These are phyloP conservation scores for Straminergon stramineum DNA, from an alignment of 225 moss, liverwort and hornwort genomes.

Conservation along the genomic window DNA sequence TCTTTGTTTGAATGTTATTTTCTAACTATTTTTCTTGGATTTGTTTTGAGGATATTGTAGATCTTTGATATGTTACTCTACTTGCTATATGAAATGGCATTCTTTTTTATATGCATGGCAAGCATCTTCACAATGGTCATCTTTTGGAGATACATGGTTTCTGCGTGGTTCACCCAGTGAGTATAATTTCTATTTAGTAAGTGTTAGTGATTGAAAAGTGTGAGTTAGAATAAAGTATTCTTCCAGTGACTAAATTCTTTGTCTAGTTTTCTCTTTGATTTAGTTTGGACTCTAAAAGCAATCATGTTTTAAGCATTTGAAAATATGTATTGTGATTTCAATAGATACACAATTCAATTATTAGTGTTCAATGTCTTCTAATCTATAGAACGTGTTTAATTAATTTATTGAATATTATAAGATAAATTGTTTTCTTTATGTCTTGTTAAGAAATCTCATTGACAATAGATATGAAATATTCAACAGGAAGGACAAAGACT, in stretches of 20 bases:
- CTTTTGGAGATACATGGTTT: background rate
- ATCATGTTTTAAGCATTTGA: background rate
- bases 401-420: background rate
- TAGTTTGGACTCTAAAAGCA: background rate
- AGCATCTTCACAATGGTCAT: background rate
- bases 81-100: fast-evolving
- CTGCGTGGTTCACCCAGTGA: background rate
- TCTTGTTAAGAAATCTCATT: fast-evolving
- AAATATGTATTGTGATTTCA: background rate
- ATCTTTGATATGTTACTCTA: too few relatives aligned
- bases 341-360: background rate
- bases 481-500: background rate
- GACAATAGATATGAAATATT: background rate
- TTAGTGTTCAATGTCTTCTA: background rate
- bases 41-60: background rate
- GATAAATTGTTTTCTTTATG: background rate
- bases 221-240: background rate
- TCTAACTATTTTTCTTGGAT: too few relatives aligned
- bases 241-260: background rate
- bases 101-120: background rate
- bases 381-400: background rate
- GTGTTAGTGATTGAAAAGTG: fast-evolving
- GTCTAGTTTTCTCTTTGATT: background rate
- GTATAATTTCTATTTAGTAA: fast-evolving
- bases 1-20: too few relatives aligned